Conservation (phyloP, 495 filamentous ascomycete genomes). For the Tricharina praecox region DNA sequence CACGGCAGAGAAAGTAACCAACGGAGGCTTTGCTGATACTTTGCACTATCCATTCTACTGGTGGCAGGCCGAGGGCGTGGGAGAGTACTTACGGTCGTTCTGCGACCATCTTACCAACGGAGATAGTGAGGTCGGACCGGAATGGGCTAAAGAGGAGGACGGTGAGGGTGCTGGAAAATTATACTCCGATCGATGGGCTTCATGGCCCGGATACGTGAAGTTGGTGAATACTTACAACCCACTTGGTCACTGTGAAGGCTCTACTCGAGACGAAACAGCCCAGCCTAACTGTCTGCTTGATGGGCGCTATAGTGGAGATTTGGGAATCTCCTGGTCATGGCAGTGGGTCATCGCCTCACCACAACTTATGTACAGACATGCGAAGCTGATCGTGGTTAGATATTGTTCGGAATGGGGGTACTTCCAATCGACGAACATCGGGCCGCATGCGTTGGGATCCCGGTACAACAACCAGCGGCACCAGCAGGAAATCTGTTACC, state of each 20-base stretch:
- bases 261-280: background rate
- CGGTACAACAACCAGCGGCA: conserved; percentile 36
- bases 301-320: conserved; percentile 27
- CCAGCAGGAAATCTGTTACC: conserved; percentile 36
- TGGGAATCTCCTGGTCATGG: conserved; percentile 39
- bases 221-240: conserved; percentile 31
- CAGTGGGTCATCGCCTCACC: conserved; percentile 22
- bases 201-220: conserved; percentile 31
- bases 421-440: conserved; percentile 37
- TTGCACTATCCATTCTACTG: conserved; percentile 31
- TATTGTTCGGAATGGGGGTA: conserved; percentile 45
- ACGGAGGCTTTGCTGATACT: conserved; percentile 33
- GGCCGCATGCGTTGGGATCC: conserved; percentile 33
- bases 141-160: background rate
- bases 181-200: conserved; percentile 33
- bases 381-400: background rate
- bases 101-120: conserved; percentile 33
- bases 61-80: conserved; percentile 33
- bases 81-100: conserved; percentile 30
- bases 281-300: conserved; percentile 31
- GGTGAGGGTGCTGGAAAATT: conserved; percentile 21
- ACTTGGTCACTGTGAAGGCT: conserved; percentile 30
- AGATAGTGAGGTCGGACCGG: background rate
- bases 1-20: conserved; percentile 34
- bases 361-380: background rate